Conservation (phyloP, 192 early-diverging fungal genomes). For the Coemansia sp. region DNA sequence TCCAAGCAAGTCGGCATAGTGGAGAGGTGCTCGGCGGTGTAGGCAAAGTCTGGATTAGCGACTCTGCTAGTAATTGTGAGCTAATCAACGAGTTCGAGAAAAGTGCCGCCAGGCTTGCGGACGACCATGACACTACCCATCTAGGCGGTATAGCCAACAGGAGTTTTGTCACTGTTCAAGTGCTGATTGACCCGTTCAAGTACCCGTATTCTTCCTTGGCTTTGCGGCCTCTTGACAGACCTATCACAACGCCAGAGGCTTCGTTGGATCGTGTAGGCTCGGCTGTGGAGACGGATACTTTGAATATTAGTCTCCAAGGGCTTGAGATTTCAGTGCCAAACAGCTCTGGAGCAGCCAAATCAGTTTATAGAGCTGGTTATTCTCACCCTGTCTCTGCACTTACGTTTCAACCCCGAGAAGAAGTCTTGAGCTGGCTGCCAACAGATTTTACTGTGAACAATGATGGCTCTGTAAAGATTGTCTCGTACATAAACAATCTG, state of each 20-base stretch:
- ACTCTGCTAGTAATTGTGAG: neutral
- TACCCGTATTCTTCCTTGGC: neutral
- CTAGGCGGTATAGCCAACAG: neutral
- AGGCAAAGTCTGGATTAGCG: constrained; percentile 8
- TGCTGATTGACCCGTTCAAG: constrained; percentile 1
- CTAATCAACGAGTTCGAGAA: neutral
- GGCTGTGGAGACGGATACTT: neutral
- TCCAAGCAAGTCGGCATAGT: neutral
- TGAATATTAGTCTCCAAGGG: neutral
- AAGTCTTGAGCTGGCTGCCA: neutral
- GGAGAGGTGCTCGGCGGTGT: neutral
- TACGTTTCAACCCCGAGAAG: neutral
- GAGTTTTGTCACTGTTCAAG: neutral
- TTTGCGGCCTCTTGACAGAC: neutral
- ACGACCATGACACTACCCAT: neutral
- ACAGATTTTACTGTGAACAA: neutral
- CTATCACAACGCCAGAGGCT: neutral
- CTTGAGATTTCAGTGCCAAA: neutral
- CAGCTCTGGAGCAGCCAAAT: neutral
- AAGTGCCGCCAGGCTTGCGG: neutral
- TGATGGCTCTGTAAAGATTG: neutral
- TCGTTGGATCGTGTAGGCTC: neutral
- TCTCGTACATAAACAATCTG: constrained; percentile 9
- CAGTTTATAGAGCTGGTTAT: neutral
- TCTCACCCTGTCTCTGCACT: neutral